Conservation (phyloP, 352 stramenopile species). For the Phytopythium montanum region DNA sequence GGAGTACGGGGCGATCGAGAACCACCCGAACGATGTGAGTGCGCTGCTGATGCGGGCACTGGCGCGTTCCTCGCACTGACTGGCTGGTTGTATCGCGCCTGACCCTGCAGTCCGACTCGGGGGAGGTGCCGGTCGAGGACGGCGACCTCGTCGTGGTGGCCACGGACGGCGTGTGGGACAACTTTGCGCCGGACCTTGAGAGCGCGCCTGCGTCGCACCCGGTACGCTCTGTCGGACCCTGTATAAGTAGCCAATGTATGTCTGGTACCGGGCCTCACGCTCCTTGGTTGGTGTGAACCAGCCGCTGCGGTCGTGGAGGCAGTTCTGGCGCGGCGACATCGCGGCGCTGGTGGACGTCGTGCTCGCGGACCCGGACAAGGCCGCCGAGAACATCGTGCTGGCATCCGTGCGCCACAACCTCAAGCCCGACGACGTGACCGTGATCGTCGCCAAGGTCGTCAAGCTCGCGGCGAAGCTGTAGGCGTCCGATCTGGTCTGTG, state of each 20-base stretch:
- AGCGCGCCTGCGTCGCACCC: slow-evolving; percentile 46
- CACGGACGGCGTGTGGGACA: slow-evolving; percentile 84
- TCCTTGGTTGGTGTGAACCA: slow-evolving; percentile 11
- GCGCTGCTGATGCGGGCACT: neutral
- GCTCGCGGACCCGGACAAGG: slow-evolving; percentile 36
- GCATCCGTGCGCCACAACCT: slow-evolving; percentile 77
- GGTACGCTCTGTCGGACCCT: slow-evolving; percentile 21
- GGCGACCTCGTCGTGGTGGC: slow-evolving; percentile 75
- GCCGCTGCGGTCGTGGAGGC: slow-evolving; percentile 57
- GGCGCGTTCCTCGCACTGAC: neutral
- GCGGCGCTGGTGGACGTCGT: slow-evolving; percentile 58
- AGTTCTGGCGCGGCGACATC: slow-evolving; percentile 60
- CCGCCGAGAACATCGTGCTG: slow-evolving; percentile 59
- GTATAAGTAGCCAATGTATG: neutral
- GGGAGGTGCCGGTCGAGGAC: slow-evolving; percentile 64
- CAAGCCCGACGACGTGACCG: slow-evolving; percentile 80
- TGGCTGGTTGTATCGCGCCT: neutral
- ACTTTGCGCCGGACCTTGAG: slow-evolving; percentile 59
- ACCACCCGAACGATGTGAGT: slow-evolving; percentile 62
- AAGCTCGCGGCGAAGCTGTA: slow-evolving; percentile 49
- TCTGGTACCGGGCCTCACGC: neutral
- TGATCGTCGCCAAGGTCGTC: slow-evolving; percentile 73
- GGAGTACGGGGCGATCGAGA: slow-evolving; percentile 75
- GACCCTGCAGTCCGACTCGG: slow-evolving; percentile 49
- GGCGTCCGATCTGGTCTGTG: neutral